Evolutionary conservation across 1,139 yeast genomes (phyloP).

Genomic region (Geotrichum fermentans): DNA sequence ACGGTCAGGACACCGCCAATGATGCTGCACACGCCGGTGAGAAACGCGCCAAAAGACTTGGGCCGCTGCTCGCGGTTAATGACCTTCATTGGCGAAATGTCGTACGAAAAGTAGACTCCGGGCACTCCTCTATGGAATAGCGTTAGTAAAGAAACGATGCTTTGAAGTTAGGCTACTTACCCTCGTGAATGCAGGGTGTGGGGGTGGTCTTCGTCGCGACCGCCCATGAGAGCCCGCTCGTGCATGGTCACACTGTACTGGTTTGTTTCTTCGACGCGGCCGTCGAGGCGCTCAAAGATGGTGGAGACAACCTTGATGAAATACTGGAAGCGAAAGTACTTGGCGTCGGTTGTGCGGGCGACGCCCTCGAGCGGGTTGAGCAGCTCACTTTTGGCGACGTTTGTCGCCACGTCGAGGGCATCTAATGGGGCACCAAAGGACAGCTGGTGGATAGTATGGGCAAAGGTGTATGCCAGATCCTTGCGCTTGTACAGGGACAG

Average conservation of each 20-base stretch:
- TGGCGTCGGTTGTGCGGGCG: conserved; percentile 42
- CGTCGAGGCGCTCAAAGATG: conserved; percentile 60
- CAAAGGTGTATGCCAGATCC: conserved; percentile 52
- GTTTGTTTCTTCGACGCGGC: conserved; percentile 63
- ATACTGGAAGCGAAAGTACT: conserved; percentile 67
- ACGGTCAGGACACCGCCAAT: conserved; percentile 92
- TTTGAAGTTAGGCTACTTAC: neutral
- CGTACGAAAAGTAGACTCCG: conserved; percentile 82
- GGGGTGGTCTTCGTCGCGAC: conserved; percentile 85
- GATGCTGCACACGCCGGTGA: conserved; percentile 80
- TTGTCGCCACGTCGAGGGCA: neutral
- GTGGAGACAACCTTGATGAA: conserved; percentile 89
- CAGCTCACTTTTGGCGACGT: conserved; percentile 31
- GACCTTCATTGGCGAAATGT: conserved; percentile 88
- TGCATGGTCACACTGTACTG: conserved; percentile 90
- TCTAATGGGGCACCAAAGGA: conserved; percentile 56
- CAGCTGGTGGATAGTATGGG: conserved; percentile 72
- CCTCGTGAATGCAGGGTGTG: conserved; percentile 80
- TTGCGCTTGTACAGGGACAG: conserved; percentile 60
- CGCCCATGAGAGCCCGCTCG: conserved; percentile 79
- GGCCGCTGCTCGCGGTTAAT: conserved; percentile 76
- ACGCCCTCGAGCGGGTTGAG: conserved; percentile 69
- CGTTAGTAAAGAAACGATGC: neutral
- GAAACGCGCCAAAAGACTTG: conserved; percentile 79
- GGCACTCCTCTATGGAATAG: conserved; percentile 59